Percentiles rank a stretch among this genome's conserved stretches.
Evolutionary conservation across 257 asterid genomes (phyloP).

Genomic region (Agastache rugosa): DNA sequence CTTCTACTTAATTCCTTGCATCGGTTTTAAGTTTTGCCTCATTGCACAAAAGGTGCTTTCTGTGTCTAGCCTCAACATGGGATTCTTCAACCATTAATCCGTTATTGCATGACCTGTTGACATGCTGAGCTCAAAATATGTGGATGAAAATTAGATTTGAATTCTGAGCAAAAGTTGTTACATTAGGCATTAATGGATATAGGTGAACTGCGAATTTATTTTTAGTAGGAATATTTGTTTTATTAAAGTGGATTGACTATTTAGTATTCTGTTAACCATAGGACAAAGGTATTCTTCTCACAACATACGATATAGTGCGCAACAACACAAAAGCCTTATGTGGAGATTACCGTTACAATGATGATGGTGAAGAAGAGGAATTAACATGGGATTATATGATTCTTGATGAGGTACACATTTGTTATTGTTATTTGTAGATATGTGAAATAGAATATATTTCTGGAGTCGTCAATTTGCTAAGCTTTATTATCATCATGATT

Average conservation of each 20-base stretch:
- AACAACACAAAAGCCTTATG: constrained; percentile 69
- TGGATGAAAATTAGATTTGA: constrained; percentile 9
- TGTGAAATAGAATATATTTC: constrained; percentile 7
- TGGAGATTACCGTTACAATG: constrained; percentile 54
- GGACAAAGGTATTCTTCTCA: constrained; percentile 90
- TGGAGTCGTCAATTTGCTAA: constrained; percentile 7
- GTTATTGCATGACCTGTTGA: constrained; percentile 27
- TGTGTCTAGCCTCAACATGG: constrained; percentile 23
- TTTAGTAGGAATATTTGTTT: background rate
- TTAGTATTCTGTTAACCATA: constrained; percentile 37
- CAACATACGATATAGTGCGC: constrained; percentile 93
- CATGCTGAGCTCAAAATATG: constrained; percentile 4
- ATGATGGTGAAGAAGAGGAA: constrained; percentile 65
- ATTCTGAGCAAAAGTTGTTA: constrained; percentile 14
- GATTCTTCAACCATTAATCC: background rate
- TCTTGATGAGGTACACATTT: constrained; percentile 79
- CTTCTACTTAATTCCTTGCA: constrained; percentile 21
- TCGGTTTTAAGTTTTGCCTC: constrained; percentile 16
- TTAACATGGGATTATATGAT: constrained; percentile 86
- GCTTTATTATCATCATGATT: constrained; percentile 1
- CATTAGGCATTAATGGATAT: constrained; percentile 4
- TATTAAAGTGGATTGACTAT: constrained; percentile 16
- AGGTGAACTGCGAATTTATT: background rate
- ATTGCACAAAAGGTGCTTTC: constrained; percentile 20
- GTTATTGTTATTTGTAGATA: constrained; percentile 10